phyloP scores from a whole-genome alignment of 2,329 filamentous ascomycete genomes.

The Claviceps humidiphila region DNA sequence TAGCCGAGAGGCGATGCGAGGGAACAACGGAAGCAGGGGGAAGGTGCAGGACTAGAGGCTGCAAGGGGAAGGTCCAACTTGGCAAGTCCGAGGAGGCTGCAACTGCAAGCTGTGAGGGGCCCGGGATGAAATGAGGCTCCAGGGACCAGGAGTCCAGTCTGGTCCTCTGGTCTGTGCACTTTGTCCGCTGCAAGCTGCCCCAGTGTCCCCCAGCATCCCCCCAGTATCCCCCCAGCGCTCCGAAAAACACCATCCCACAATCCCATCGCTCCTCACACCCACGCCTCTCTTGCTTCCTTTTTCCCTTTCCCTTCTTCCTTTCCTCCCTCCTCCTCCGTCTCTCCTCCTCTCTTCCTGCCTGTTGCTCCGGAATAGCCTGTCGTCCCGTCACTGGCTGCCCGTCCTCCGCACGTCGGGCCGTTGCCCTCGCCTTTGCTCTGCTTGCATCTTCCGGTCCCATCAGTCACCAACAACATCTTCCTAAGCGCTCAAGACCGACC shows the following conservation, averaged over 20 bases:
- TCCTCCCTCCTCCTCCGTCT: background rate
- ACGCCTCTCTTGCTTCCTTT: background rate
- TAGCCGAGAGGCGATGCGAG: no score
- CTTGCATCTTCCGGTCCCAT: background rate
- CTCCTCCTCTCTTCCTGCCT: conserved; percentile 1
- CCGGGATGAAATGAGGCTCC: no score
- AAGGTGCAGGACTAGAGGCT: no score
- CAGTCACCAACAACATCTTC: background rate
- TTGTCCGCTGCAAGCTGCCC: background rate
- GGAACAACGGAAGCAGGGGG: no score
- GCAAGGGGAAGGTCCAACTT: no score
- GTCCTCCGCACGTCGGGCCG: conserved; percentile 1
- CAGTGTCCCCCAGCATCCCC: background rate
- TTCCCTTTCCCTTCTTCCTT: background rate
- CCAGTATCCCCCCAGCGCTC: background rate
- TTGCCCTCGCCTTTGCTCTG: background rate
- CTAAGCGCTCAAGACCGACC: background rate
- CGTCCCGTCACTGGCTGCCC: conserved; percentile 1
- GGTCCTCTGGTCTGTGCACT: no score
- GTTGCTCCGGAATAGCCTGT: background rate
- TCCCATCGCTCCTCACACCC: background rate
- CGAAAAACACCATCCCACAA: background rate
- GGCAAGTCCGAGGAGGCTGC: no score
- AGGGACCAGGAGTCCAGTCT: no score
- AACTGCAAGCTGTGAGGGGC: no score